Conservation (phyloP, 345 rosid species). For the Nasturtium officinale region DNA sequence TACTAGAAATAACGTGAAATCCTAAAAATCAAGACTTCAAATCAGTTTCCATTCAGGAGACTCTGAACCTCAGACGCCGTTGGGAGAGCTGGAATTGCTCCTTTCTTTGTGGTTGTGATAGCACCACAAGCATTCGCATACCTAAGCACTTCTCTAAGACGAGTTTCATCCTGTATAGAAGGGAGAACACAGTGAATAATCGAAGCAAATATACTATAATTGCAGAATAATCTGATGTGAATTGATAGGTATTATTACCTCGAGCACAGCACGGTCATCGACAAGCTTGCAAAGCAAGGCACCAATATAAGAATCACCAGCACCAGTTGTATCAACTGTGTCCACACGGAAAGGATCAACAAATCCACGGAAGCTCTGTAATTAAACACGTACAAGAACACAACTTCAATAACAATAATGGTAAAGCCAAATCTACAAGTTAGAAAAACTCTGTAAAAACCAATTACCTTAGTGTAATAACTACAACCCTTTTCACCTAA, state of each 20-base stretch:
- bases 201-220: neutral
- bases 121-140: conserved; percentile 97
- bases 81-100: conserved; percentile 98
- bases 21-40: neutral
- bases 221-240: neutral
- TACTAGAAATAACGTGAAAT: neutral
- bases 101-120: conserved; percentile 94
- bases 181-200: neutral
- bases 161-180: conserved; percentile 63
- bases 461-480: conserved; percentile 87
- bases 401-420: neutral
- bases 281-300: conserved; percentile 83
- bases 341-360: conserved; percentile 82
- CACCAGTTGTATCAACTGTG: conserved; percentile 90
- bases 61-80: conserved; percentile 56
- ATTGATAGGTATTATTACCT: conserved; percentile 46
- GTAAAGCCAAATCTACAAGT: neutral
- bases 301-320: conserved; percentile 93
- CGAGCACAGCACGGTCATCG: conserved; percentile 66
- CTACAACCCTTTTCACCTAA: conserved; percentile 94
- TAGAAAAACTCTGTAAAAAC: neutral
- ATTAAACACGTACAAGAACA: neutral
- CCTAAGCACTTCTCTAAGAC: conserved; percentile 70
- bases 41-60: conserved; percentile 46
- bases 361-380: conserved; percentile 71